Evolutionary conservation across 2,329 filamentous ascomycete species (phyloP).

Genomic region (Fusarium aywerte): DNA sequence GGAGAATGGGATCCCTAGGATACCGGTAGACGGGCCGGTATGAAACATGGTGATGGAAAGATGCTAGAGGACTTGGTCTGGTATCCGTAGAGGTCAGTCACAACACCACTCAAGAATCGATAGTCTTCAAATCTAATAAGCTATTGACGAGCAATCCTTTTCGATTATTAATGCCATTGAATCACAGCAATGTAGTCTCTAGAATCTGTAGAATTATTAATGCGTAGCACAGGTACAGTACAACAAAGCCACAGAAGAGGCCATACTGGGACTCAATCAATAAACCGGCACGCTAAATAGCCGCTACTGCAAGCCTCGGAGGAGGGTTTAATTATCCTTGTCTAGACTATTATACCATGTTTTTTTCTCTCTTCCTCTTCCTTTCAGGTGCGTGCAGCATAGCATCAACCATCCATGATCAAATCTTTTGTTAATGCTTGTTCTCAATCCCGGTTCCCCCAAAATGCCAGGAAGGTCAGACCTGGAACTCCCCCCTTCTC

Average conservation of each 20-base stretch:
- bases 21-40: constrained; percentile 17
- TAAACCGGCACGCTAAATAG: constrained; percentile 44
- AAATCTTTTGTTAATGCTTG: background rate
- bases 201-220: background rate
- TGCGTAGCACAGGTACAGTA: constrained; percentile 1
- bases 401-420: constrained; percentile 6
- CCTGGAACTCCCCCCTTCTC: background rate
- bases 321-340: constrained; percentile 33
- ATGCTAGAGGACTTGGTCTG: background rate
- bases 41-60: constrained; percentile 23
- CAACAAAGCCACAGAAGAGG: background rate
- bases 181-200: background rate
- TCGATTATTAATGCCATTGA: background rate
- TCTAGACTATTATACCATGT: background rate
- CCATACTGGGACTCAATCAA: constrained; percentile 37
- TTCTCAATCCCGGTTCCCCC: no score
- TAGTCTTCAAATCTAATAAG: background rate
- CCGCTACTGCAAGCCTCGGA: constrained; percentile 40
- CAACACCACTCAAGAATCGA: background rate
- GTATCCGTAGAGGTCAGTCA: no score
- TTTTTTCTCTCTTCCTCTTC: constrained; percentile 1
- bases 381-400: constrained; percentile 1
- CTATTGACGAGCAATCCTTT: background rate
- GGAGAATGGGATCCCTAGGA: constrained; percentile 11
- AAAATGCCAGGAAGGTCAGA: constrained; percentile 4